These are phyloP conservation scores for Syncephalastrum monosporum DNA, from an alignment of 371 early-diverging fungal species.

Conservation along the genomic window DNA sequence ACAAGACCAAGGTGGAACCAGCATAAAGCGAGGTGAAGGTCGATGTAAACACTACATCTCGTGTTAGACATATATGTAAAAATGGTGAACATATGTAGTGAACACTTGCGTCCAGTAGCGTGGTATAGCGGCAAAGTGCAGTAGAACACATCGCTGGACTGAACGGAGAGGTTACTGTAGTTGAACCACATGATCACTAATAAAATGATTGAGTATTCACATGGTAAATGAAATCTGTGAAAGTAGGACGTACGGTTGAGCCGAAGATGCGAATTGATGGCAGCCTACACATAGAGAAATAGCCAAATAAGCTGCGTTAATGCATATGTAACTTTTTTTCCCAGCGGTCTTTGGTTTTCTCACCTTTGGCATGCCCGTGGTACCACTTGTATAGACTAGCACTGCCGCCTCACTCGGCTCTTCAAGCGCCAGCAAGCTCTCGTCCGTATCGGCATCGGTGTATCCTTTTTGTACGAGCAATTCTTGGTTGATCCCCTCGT, in stretches of 20 bases:
- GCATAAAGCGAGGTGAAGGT: constrained; percentile 17
- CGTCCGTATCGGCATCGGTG: constrained; percentile 19
- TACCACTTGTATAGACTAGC: constrained; percentile 42
- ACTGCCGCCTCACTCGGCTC: constrained; percentile 27
- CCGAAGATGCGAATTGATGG: no score
- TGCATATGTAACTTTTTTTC: no score
- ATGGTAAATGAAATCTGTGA: no score
- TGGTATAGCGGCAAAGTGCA: constrained; percentile 47
- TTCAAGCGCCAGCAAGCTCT: constrained; percentile 18
- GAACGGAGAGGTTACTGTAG: no score
- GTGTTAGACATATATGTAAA: background rate
- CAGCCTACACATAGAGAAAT: no score
- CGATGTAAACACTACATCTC: constrained; percentile 25
- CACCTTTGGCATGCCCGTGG: constrained; percentile 22
- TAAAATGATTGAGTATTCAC: no score
- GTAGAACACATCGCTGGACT: constrained; percentile 29
- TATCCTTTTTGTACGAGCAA: background rate
- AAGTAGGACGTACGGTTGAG: no score
- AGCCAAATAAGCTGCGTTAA: no score
- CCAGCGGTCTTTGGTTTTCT: no score
- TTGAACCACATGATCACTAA: no score
- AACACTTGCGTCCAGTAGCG: constrained; percentile 36
- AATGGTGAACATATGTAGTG: background rate
- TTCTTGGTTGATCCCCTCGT: no score
- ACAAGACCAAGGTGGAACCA: constrained; percentile 44